These are phyloP conservation scores for Agrocybe pediades DNA, from an alignment of 768 basidiomycete genomes.

Conservation along the genomic window DNA sequence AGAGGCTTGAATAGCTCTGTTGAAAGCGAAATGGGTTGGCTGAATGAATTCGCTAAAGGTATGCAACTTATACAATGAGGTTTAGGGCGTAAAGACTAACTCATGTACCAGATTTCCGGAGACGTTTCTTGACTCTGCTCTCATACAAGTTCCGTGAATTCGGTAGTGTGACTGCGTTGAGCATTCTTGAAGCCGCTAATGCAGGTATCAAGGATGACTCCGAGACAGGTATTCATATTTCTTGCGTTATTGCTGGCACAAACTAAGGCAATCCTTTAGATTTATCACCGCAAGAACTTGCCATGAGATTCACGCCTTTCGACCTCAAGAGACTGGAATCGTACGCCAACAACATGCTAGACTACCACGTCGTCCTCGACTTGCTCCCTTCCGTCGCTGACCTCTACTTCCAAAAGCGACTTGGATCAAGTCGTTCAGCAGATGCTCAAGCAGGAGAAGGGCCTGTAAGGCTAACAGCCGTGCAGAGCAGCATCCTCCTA, in stretches of 20 bases:
- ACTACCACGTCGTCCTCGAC: conserved; percentile 96
- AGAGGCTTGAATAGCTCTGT: conserved; percentile 73
- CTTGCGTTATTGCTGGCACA: not conserved
- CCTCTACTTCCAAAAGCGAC: conserved; percentile 82
- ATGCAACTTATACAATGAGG: conserved; percentile 11
- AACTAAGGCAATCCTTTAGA: conserved; percentile 24
- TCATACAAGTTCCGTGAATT: conserved; percentile 97
- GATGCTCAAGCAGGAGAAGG: conserved; percentile 26
- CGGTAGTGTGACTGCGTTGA: conserved; percentile 82
- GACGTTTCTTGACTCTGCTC: conserved; percentile 84
- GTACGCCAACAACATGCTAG: conserved; percentile 94
- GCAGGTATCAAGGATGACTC: conserved; percentile 52
- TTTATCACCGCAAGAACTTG: conserved; percentile 42
- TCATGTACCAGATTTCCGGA: conserved; percentile 76
- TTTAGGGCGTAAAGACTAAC: not conserved
- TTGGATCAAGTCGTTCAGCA: conserved; percentile 35
- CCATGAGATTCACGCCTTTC: conserved; percentile 79
- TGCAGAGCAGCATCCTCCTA: conserved; percentile 90
- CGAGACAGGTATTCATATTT: conserved; percentile 32
- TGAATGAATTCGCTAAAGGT: conserved; percentile 89
- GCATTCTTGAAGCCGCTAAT: conserved; percentile 85
- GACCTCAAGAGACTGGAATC: conserved; percentile 95
- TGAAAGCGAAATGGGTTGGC: conserved; percentile 73
- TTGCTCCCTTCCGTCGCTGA: conserved; percentile 78
- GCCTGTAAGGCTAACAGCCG: conserved; percentile 73